Evolutionary conservation across 2,329 filamentous ascomycete genomes (phyloP), one percentile per base, ranked within the genome.

Genomic region (Penicillium sumatraense): DNA sequence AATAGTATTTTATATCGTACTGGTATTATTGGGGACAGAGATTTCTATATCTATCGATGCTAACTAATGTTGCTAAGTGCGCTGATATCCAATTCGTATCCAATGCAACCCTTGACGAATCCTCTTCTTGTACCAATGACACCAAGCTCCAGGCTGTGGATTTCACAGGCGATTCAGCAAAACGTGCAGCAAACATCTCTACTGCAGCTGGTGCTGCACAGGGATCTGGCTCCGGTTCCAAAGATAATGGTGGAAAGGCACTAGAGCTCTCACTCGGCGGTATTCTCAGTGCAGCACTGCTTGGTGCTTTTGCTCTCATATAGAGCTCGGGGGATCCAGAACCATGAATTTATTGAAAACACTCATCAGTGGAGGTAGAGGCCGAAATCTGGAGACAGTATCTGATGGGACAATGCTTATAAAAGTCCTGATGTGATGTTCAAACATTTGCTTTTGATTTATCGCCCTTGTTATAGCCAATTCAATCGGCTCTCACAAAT

Each of bases 1-100:
- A n/a, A n/a, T n/a, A n/a, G n/a, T n/a, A 6, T 21, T 23, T 38
- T 38, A 20, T 10, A 5, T 14, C 26, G 18, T 41, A 35, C 50
- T 41, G 41, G 31, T 20, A 10, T 16, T 13, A 51, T 49, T 48
- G 33, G 49, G n/a, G n/a, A n/a, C n/a, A n/a, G n/a, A n/a, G n/a
- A n/a, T n/a, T n/a, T n/a, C n/a, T n/a, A n/a, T n/a, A n/a, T n/a
- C n/a, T n/a, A n/a, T n/a, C n/a, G n/a, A n/a, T n/a, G n/a, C n/a
- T n/a, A n/a, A n/a, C 51, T 40, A 46, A 48, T 53, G 20, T 23
- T 31, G 29, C 8, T 20, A 4, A 88, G 86, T 93, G 89, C 72
- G 87, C 89, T 67, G 89, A 93, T 65, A 84, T 92, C 61, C 86
- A 83, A 23, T 87, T 93, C 75, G 82, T 80, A 27, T 75, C 77